Conservation (phyloP, 257 asterid species). For the Paraleonurus japonicus region DNA sequence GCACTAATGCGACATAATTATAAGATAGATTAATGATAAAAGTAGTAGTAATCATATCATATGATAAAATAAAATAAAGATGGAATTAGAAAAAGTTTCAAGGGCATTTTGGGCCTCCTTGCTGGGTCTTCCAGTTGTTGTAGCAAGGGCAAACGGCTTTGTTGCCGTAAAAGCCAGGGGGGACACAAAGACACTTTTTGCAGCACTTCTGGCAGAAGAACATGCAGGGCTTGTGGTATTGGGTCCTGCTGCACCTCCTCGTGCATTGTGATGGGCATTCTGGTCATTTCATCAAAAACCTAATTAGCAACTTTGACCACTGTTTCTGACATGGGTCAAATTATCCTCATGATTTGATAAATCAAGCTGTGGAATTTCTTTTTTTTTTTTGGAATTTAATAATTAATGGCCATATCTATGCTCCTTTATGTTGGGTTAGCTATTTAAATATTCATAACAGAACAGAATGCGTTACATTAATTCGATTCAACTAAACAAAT, state of each 20-base stretch:
- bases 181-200: conserved; percentile 70
- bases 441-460: neutral
- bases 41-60: neutral
- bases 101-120: conserved; percentile 86
- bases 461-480: too few species aligned
- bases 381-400: neutral
- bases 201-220: conserved; percentile 87
- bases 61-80: neutral
- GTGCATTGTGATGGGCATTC: conserved; percentile 72
- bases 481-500: too few species aligned
- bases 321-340: conserved; percentile 6
- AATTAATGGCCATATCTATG: neutral
- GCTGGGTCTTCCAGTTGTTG: conserved; percentile 83
- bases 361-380: neutral
- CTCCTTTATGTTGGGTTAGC: neutral
- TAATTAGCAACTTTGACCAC: neutral
- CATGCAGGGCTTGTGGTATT: conserved; percentile 79
- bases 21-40: neutral
- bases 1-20: conserved; percentile 23
- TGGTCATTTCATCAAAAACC: conserved; percentile 34
- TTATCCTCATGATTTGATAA: too few species aligned
- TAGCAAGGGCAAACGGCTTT: conserved; percentile 81
- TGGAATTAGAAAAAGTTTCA: neutral
- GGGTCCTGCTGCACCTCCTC: conserved; percentile 60
- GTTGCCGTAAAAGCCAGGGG: conserved; percentile 82